Conservation (phyloP, 2,329 filamentous ascomycete species). For the Sphaerulina musiva region DNA sequence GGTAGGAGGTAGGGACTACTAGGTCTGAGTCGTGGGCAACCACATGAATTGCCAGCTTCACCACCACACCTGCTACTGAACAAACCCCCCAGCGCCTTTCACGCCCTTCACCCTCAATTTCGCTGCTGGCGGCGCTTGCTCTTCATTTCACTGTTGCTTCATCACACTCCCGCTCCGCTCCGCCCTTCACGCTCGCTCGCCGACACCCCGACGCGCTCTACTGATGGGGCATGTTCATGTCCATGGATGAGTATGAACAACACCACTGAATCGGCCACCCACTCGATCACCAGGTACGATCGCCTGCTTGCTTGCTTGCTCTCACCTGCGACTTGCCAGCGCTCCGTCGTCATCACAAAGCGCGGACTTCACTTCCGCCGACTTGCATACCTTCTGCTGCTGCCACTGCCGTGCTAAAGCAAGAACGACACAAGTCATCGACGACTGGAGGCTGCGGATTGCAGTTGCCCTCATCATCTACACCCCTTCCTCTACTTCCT, state of each 20-base stretch:
- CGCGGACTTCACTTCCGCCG: constrained; percentile 9
- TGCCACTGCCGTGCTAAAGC: background rate
- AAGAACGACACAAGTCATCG: constrained; percentile 1
- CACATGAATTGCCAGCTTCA: too few species aligned
- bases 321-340: constrained; percentile 2
- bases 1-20: too few species aligned
- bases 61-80: too few species aligned
- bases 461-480: constrained; percentile 1
- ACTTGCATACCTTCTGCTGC: background rate
- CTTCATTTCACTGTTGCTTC: background rate
- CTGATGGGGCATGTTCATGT: background rate
- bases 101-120: background rate
- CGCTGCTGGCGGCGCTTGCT: constrained; percentile 8
- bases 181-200: background rate
- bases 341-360: constrained; percentile 1
- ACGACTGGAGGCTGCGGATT: constrained; percentile 7
- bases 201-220: background rate
- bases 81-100: too few species aligned
- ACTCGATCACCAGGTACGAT: constrained; percentile 9
- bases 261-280: background rate
- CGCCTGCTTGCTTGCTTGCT: background rate
- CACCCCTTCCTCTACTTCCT: background rate
- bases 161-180: background rate
- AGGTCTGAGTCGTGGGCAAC: too few species aligned
- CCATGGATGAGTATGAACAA: constrained; percentile 7